Base-by-base conservation (phyloP, 2,329 filamentous ascomycete species). In the Aspergillus flavus region DNA sequence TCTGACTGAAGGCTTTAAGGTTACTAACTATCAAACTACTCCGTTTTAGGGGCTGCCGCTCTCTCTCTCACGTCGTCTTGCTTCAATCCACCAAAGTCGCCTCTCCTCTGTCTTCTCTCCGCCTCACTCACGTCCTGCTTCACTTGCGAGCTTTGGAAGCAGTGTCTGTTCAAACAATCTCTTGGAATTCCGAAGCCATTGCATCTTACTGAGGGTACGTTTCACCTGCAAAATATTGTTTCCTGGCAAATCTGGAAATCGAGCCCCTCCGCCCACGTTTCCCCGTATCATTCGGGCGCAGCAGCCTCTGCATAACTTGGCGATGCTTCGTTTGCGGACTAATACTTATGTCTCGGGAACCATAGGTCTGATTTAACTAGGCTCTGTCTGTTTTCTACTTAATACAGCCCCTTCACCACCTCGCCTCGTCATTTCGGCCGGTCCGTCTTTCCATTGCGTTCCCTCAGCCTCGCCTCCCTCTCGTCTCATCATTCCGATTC, bases 181-280 rank as follows among this genome's bases (percentile, higher is more conserved):
- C 19, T 21, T 28, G 30, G 11, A 21, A 26, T 9, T 28, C 57
- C 53, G 30, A 54, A 34, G 58, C 50, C 57, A 60, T 63, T 58
- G 48, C 62, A 59, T 60, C 63, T 59, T 50, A 54, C 63, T 61
- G n/a, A 52, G 57, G 60, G 68, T 68, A 69, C 30, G 68, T 69
- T 64, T 62, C 58, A 64, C 63, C 50, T 57, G 56, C 41, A 32
- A 48, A 57, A 57, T 56, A 39, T 50, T 43, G 53, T 65, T 48
- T n/a, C 57, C 46, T 52, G 54, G 62, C 63, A 55, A 64, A 61
- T 67, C 59, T 59, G 66, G 61, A 61, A 63, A 62, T 59, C 62
- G 61, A 61, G 60, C 66, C 66, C 64, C 66, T 68, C 66, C 66
- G 61, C 66, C 66, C 66, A 65, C 66, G 65, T 65, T 64, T 58